Percentiles rank a stretch among this genome's conserved stretches.
Evolutionary conservation across 495 filamentous ascomycete genomes (phyloP).

Genomic region (Hypoxylon fragiforme): DNA sequence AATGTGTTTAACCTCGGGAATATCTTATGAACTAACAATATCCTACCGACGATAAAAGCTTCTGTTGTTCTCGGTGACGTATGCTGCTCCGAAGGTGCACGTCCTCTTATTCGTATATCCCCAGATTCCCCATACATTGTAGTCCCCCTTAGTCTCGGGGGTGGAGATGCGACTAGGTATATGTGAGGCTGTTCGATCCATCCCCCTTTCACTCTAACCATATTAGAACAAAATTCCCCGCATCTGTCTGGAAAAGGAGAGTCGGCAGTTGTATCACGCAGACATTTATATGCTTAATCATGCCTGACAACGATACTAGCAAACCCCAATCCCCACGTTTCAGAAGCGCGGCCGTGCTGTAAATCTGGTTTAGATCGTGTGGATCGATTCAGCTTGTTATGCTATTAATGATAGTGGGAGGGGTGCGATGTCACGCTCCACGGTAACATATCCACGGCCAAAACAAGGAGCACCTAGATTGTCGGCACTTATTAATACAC

Average conservation of each 20-base stretch:
- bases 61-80: slow-evolving; percentile 8
- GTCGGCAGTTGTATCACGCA: slow-evolving; percentile 24
- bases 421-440: slow-evolving; percentile 17
- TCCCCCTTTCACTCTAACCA: slow-evolving; percentile 18
- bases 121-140: no score
- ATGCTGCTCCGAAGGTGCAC: slow-evolving; percentile 9
- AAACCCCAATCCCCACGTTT: slow-evolving; percentile 21
- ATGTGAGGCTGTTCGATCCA: slow-evolving; percentile 9
- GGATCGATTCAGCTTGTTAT: background rate
- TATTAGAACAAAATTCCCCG: slow-evolving; percentile 24
- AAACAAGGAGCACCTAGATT: slow-evolving; percentile 1
- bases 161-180: background rate
- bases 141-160: background rate
- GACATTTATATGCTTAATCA: background rate
- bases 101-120: slow-evolving; percentile 9
- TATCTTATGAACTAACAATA: background rate
- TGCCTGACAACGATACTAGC: background rate
- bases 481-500: slow-evolving; percentile 21
- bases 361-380: slow-evolving; percentile 10
- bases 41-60: slow-evolving; percentile 6
- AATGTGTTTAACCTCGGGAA: slow-evolving; percentile 14
- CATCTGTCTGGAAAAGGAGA: slow-evolving; percentile 5
- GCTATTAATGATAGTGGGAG: slow-evolving; percentile 3
- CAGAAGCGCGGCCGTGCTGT: slow-evolving; percentile 8
- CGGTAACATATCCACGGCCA: slow-evolving; percentile 3